Base-by-base conservation (phyloP, 176 grass and related monocot species). In the Olyra latifolia region DNA sequence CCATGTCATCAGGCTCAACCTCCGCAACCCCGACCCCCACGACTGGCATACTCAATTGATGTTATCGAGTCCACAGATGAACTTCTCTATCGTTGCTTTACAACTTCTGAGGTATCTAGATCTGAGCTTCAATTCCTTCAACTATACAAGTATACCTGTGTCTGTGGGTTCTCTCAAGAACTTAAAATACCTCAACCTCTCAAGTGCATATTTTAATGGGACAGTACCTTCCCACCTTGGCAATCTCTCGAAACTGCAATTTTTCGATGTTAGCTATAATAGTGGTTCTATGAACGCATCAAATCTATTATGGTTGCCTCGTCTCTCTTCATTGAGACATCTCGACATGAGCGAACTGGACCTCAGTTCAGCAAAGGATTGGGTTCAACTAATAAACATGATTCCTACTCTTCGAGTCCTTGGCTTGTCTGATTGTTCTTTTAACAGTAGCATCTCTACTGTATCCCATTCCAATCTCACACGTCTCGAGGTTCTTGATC, bases 171-270 rank as follows among this genome's bases (percentile, higher is more conserved):
- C 9, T 2, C 24, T 87, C 1, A 53, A 1, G 13, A 81, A 29
- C 62, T 25, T 81, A 29, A 80, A 50, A 61, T 60, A 75, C 16
- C 77, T 76, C 19, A 7, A 76, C 38, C 69, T 87, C 24, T 87
- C 77, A 1, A 0, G 8, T 0, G 0, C 49, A 0, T 0, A 25
- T 3, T 86, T 90, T 7, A 2, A 2, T 0, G 66, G 78, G 13
- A n/a, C 2, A 1, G 7, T 86, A 78, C 72, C 88, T 68, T 49
- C 23, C 0, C 41, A 71, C 1, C 24, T 60, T 30, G 63, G 78
- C 8, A 90, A 92, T 66, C 82, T 88, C 7, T 83, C 87, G 13
- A 55, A 30, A 0, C 50, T 90, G 66, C 6, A 71, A 10, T 48
- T 47, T 17, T 70, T 82, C 78, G 78, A 86, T 68, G 28, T 89